A percentile compares a stretch with the other conserved stretches of the same genome.
These are phyloP conservation scores for Trametes villosa DNA, from an alignment of 768 basidiomycete species.

Conservation along the genomic window DNA sequence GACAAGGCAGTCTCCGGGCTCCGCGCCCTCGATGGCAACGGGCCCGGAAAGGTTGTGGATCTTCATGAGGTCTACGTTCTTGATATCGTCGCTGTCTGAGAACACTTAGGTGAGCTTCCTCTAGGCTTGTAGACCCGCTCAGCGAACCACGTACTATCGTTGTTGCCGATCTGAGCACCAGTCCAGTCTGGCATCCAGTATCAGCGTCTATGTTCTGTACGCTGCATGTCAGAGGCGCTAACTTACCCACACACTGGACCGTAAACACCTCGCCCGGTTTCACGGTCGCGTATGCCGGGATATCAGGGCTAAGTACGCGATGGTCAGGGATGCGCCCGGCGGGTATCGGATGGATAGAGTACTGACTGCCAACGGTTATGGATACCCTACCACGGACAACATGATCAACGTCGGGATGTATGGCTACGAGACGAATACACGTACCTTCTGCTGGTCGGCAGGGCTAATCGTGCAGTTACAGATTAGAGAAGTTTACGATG, in stretches of 20 bases:
- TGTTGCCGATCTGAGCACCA: slow-evolving; percentile 78
- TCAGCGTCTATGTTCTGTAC: background rate
- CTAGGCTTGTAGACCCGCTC: no score
- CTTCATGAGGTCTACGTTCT: slow-evolving; percentile 63
- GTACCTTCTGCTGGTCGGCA: slow-evolving; percentile 60
- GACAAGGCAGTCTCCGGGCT: slow-evolving; percentile 79
- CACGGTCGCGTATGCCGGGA: background rate
- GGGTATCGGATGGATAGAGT: slow-evolving; percentile 57
- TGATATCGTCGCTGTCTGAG: slow-evolving; percentile 68
- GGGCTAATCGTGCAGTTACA: slow-evolving; percentile 38
- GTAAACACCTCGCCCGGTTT: slow-evolving; percentile 58
- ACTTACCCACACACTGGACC: slow-evolving; percentile 66
- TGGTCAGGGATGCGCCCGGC: slow-evolving; percentile 66
- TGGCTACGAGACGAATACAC: slow-evolving; percentile 7
- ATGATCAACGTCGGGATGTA: background rate
- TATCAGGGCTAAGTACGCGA: slow-evolving; percentile 34
- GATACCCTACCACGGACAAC: slow-evolving; percentile 46
- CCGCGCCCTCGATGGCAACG: slow-evolving; percentile 72
- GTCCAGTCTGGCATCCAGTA: slow-evolving; percentile 63
- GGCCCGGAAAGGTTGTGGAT: slow-evolving; percentile 81
- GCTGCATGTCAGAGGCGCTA: background rate
- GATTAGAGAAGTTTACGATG: no score
- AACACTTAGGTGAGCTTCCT: no score
- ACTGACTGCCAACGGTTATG: slow-evolving; percentile 80
- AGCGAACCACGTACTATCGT: slow-evolving; percentile 53